phyloP scores from a whole-genome alignment of 352 stramenopile species.

The Achlya hypogyna region DNA sequence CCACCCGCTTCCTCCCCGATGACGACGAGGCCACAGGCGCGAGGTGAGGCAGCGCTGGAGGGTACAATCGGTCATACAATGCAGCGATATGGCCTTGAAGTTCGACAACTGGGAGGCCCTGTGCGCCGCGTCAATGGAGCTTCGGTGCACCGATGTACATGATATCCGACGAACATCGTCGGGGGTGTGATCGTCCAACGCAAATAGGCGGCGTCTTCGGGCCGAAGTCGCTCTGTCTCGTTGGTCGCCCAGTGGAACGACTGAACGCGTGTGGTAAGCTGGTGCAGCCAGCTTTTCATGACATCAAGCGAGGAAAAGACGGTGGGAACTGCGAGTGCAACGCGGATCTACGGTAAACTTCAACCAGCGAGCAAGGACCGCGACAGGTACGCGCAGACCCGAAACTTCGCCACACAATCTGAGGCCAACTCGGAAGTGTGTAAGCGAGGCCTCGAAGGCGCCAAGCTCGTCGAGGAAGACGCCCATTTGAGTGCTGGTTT shows the following conservation, averaged over 20 bases:
- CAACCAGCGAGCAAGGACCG: not conserved
- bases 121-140: not conserved
- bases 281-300: constrained; percentile 16
- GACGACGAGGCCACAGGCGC: not conserved
- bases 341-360: constrained; percentile 3
- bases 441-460: constrained; percentile 34
- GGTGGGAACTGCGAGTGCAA: constrained; percentile 24
- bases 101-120: not conserved
- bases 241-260: not conserved
- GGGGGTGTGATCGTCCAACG: constrained; percentile 51
- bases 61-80: constrained; percentile 8
- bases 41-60: not conserved
- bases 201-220: constrained; percentile 33
- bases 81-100: not conserved
- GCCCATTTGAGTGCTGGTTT: constrained; percentile 41
- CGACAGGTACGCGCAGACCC: constrained; percentile 28
- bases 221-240: constrained; percentile 14
- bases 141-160: constrained; percentile 21
- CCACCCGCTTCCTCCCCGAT: constrained; percentile 25
- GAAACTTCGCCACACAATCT: constrained; percentile 32
- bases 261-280: constrained; percentile 19
- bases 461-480: constrained; percentile 58
- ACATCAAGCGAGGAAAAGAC: constrained; percentile 24
- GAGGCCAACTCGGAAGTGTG: constrained; percentile 32
- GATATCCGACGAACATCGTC: constrained; percentile 62